Evolutionary conservation across 2,329 filamentous ascomycete species (phyloP).

Genomic region (Diaporthe velutina): DNA sequence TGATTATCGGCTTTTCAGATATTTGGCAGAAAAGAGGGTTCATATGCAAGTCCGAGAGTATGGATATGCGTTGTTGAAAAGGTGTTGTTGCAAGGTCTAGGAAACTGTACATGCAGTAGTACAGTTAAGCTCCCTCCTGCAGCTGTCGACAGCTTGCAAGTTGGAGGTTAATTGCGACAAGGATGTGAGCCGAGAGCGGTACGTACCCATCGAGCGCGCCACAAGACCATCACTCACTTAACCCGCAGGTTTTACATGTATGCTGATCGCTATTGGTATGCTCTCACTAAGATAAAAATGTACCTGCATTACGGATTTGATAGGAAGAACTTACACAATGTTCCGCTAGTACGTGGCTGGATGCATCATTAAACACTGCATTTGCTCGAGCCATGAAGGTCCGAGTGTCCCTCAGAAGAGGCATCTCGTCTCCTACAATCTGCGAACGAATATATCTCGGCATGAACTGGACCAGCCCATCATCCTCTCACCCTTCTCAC

Average conservation of each 20-base stretch:
- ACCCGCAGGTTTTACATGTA: not conserved
- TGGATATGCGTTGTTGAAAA: not conserved
- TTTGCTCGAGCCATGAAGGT: not conserved
- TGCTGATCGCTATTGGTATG: not conserved
- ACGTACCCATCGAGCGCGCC: conserved; percentile 9
- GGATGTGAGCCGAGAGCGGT: conserved; percentile 33
- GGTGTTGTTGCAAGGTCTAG: conserved; percentile 45
- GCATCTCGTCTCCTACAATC: not conserved
- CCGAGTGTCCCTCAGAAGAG: not conserved
- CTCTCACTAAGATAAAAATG: not conserved
- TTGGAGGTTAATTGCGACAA: conserved; percentile 25
- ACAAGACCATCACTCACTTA: not conserved
- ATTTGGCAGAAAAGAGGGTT: not conserved
- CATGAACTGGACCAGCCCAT: not conserved
- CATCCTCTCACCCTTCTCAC: not conserved
- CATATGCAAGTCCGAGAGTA: not conserved
- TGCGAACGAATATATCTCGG: not conserved
- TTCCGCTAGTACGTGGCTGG: not conserved
- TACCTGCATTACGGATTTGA: not conserved
- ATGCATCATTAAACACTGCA: not conserved
- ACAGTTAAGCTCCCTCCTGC: conserved; percentile 22
- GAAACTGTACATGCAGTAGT: conserved; percentile 19
- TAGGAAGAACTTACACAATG: not conserved
- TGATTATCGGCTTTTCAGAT: not conserved
- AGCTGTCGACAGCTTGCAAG: conserved; percentile 33